Evolutionary conservation across 2,329 filamentous ascomycete genomes (phyloP).

Genomic region (Shiraia bambusicola): DNA sequence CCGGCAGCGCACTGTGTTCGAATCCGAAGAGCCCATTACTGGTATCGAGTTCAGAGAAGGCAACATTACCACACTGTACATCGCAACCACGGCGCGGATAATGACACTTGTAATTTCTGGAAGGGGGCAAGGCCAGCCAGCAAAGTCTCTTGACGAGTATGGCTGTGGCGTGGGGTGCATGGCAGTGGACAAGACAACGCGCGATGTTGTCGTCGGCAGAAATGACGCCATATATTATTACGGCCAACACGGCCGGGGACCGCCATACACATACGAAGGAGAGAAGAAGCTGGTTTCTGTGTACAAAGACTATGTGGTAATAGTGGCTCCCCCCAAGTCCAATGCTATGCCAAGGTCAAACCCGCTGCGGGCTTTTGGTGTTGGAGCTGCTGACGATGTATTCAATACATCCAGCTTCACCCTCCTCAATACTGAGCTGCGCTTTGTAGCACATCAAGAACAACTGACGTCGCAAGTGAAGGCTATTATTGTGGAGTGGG

Average conservation of each 20-base stretch:
- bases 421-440: slow-evolving; percentile 85
- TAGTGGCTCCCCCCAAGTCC: slow-evolving; percentile 76
- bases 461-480: slow-evolving; percentile 78
- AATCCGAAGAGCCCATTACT: slow-evolving; percentile 94
- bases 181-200: slow-evolving; percentile 76
- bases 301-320: slow-evolving; percentile 81
- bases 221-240: slow-evolving; percentile 98
- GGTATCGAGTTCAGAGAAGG: slow-evolving; percentile 76
- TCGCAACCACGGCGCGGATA: slow-evolving; percentile 86
- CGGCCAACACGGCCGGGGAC: slow-evolving; percentile 77
- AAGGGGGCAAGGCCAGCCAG: slow-evolving; percentile 83
- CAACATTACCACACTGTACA: slow-evolving; percentile 75
- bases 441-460: slow-evolving; percentile 87
- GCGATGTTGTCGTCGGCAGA: slow-evolving; percentile 86
- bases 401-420: slow-evolving; percentile 89
- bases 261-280: slow-evolving; percentile 88
- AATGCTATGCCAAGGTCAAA: slow-evolving; percentile 57
- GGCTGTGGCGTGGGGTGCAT: slow-evolving; percentile 96
- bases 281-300: slow-evolving; percentile 79
- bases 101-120: slow-evolving; percentile 84
- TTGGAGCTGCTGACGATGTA: slow-evolving; percentile 70
- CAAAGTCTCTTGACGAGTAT: slow-evolving; percentile 82
- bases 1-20: slow-evolving; percentile 90
- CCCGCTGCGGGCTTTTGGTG: slow-evolving; percentile 71
- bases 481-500: slow-evolving; percentile 83